Conservation (phyloP, 2,329 filamentous ascomycete genomes). For the Colletotrichum sp. region DNA sequence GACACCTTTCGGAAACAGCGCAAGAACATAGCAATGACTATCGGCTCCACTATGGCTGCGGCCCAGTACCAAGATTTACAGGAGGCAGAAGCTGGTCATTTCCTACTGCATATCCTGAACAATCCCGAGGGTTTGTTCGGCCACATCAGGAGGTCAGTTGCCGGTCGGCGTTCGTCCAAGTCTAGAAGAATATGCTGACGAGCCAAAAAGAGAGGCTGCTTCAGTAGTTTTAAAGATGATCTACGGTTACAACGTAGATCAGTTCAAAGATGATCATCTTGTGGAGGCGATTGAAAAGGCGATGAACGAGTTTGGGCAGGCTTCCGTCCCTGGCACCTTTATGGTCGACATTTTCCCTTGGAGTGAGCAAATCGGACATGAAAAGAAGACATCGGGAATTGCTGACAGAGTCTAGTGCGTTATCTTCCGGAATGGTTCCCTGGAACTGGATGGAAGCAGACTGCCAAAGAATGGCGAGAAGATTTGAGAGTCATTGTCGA, state of each 20-base stretch:
- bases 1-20: constrained; percentile 43
- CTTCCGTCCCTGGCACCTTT: neutral
- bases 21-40: constrained; percentile 44
- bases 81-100: constrained; percentile 46
- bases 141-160: constrained; percentile 45
- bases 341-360: constrained; percentile 16
- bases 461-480: neutral
- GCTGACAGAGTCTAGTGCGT: constrained; percentile 25
- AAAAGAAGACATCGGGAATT: fast-evolving
- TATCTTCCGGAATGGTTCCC: constrained; percentile 21
- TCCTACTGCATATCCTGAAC: constrained; percentile 45
- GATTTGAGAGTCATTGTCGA: neutral
- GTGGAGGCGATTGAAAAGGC: neutral
- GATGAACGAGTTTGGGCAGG: neutral
- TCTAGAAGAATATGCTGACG: fast-evolving
- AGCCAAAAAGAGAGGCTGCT: neutral
- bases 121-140: constrained; percentile 38
- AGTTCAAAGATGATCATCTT: neutral
- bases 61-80: constrained; percentile 44
- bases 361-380: neutral
- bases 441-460: constrained; percentile 15
- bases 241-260: neutral
- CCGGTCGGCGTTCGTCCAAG: fast-evolving
- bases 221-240: neutral
- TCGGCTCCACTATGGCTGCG: constrained; percentile 45